Percentiles rank a stretch among this genome's conserved stretches.
Conservation (phyloP, 176 grass and related monocot genomes). For the Dactylis glomerata region DNA sequence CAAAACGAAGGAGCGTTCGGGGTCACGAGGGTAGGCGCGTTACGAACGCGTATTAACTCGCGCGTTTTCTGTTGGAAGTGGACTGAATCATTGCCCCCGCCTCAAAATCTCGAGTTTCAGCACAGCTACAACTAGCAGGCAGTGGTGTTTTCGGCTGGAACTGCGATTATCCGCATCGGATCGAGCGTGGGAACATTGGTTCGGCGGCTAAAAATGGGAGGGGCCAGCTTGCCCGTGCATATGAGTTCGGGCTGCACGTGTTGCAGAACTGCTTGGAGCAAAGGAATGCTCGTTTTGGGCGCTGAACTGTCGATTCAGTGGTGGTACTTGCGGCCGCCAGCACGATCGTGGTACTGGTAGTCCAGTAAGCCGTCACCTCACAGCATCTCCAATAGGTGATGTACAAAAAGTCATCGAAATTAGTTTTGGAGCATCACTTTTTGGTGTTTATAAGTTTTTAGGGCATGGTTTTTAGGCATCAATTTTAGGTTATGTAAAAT, state of each 20-base stretch:
- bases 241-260: background rate
- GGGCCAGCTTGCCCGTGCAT: background rate
- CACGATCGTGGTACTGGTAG: background rate
- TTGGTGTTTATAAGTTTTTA: no score
- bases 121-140: background rate
- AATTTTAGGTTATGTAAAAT: no score
- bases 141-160: background rate
- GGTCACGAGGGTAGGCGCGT: slow-evolving; percentile 34
- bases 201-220: background rate
- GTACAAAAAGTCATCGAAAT: no score
- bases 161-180: slow-evolving; percentile 33
- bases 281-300: background rate
- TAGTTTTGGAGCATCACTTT: no score
- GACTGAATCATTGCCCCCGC: slow-evolving; percentile 22
- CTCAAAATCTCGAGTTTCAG: background rate
- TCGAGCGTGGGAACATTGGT: slow-evolving; percentile 2
- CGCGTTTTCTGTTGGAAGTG: slow-evolving; percentile 38
- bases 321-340: background rate
- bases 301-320: background rate
- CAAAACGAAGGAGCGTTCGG: slow-evolving; percentile 25
- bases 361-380: background rate
- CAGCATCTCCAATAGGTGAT: no score
- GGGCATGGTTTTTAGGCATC: no score
- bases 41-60: slow-evolving; percentile 46
- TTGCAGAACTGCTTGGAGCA: background rate